Conservation (phyloP, 2,329 filamentous ascomycete species). For the Chaetomiaceae sp. region DNA sequence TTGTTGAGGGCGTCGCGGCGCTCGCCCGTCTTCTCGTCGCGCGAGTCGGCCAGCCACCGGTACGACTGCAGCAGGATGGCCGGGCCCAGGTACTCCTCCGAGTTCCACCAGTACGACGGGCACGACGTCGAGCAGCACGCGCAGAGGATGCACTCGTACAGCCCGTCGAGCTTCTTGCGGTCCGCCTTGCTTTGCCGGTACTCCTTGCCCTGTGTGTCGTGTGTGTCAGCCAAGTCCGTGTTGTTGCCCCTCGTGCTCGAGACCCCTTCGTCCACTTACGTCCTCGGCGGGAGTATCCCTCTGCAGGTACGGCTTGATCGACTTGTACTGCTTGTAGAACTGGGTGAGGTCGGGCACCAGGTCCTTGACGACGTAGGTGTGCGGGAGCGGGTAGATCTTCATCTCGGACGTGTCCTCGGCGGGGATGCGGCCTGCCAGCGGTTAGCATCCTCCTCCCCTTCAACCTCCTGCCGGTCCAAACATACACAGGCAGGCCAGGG, state of each 20-base stretch:
- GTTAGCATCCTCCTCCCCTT: conserved; percentile 2
- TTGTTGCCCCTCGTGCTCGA: too few relatives aligned
- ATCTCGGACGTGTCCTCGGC: conserved; percentile 73
- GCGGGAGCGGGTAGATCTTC: conserved; percentile 95
- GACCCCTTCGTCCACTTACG: conserved; percentile 58
- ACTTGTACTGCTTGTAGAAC: conserved; percentile 99
- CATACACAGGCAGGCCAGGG: conserved; percentile 90
- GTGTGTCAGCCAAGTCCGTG: conserved; percentile 1
- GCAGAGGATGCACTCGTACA: conserved; percentile 99
- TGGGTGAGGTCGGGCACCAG: conserved; percentile 95
- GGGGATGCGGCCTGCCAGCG: conserved; percentile 75
- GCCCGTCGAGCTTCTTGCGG: conserved; percentile 91
- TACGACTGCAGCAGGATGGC: conserved; percentile 97
- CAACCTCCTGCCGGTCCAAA: not conserved
- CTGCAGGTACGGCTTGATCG: conserved; percentile 98
- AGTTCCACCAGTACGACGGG: conserved; percentile 99
- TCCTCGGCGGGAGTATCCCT: conserved; percentile 78
- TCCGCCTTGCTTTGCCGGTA: conserved; percentile 87
- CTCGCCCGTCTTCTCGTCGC: conserved; percentile 84
- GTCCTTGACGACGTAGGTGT: conserved; percentile 99
- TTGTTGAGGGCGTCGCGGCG: conserved; percentile 92
- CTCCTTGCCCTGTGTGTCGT: conserved; percentile 77
- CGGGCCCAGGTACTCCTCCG: conserved; percentile 95
- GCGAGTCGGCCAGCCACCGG: conserved; percentile 92
- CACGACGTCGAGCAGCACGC: conserved; percentile 98